phyloP scores from a whole-genome alignment of 352 stramenopile genomes.

The Phytophthora podocarpi region DNA sequence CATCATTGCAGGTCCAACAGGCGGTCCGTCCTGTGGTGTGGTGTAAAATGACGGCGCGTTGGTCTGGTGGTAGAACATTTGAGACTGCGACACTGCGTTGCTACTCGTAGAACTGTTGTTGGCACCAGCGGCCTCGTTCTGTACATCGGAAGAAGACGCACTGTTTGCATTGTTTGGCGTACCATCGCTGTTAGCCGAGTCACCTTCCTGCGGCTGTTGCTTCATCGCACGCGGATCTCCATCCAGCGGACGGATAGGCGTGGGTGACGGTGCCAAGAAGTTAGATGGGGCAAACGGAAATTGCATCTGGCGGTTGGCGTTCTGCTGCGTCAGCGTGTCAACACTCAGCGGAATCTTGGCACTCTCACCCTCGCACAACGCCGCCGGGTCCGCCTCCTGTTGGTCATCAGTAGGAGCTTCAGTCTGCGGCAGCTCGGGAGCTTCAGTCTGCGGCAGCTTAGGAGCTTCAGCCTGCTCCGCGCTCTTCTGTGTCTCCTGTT shows the following conservation, averaged over 20 bases:
- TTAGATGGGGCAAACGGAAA: conserved; percentile 67
- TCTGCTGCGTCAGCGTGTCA: conserved; percentile 20
- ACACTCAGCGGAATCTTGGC: conserved; percentile 7
- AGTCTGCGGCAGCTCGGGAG: not conserved
- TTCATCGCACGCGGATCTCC: conserved; percentile 62
- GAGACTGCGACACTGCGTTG: conserved; percentile 45
- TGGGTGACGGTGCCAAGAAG: conserved; percentile 70
- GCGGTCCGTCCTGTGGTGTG: conserved; percentile 47
- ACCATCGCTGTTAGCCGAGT: not conserved
- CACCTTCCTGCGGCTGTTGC: conserved; percentile 24
- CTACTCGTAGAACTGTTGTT: conserved; percentile 10
- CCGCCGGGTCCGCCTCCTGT: not conserved
- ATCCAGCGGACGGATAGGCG: conserved; percentile 73
- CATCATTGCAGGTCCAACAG: conserved; percentile 39
- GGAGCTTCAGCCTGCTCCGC: not conserved
- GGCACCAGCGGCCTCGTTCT: conserved; percentile 16
- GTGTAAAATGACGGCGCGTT: conserved; percentile 68
- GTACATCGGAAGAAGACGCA: not conserved
- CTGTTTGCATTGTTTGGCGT: conserved; percentile 3
- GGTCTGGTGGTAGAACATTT: conserved; percentile 66
- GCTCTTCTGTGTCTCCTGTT: conserved; percentile 2
- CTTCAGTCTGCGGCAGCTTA: not conserved
- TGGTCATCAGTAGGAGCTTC: not conserved
- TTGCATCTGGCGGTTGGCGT: conserved; percentile 37
- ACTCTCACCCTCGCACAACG: not conserved